Conservation (phyloP, 192 early-diverging fungal species). For the Phycomyces nitens region DNA sequence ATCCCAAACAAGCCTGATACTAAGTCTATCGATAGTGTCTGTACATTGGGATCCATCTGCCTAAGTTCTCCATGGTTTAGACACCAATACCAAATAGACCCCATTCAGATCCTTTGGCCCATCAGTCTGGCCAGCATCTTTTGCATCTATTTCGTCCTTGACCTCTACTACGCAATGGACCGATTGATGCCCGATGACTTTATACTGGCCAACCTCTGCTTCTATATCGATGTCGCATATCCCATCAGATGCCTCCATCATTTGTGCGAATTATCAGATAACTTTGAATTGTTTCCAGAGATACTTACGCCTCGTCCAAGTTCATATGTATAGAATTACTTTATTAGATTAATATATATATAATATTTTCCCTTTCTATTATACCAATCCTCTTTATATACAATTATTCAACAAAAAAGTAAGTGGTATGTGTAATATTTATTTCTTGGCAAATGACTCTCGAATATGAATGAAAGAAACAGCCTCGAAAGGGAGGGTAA, state of each 20-base stretch:
- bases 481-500: too few species aligned
- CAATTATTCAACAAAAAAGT: too few species aligned
- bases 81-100: constrained; percentile 5
- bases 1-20: too few species aligned
- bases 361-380: too few species aligned
- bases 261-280: constrained; percentile 29
- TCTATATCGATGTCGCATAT: constrained; percentile 31
- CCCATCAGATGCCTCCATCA: constrained; percentile 31
- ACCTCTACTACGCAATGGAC: constrained; percentile 24
- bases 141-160: constrained; percentile 23
- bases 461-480: too few species aligned
- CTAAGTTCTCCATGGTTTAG: constrained; percentile 5
- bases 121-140: constrained; percentile 18
- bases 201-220: constrained; percentile 19
- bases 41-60: constrained; percentile 4
- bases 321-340: not conserved
- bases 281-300: constrained; percentile 12
- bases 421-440: too few species aligned
- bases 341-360: too few species aligned
- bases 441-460: too few species aligned
- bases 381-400: too few species aligned
- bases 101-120: constrained; percentile 18
- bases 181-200: constrained; percentile 23
- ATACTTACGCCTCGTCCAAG: constrained; percentile 9
- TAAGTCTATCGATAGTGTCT: too few species aligned